These are phyloP conservation scores for Oryza punctata DNA, from an alignment of 176 grass and related monocot genomes.

Conservation along the genomic window DNA sequence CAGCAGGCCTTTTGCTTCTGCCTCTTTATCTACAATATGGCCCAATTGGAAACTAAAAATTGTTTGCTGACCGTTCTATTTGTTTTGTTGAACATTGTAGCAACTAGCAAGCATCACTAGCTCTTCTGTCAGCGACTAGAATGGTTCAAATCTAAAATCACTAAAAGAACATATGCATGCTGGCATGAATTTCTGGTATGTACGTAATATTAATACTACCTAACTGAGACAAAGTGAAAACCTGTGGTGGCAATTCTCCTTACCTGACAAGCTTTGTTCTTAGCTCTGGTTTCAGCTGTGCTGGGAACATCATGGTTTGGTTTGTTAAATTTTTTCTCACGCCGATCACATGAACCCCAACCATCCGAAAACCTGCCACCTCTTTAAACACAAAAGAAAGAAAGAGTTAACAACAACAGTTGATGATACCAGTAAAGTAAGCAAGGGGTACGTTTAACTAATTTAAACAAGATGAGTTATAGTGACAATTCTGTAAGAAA, in stretches of 20 bases:
- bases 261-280: conserved; percentile 96
- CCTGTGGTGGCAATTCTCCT: not conserved
- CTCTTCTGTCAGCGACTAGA: not conserved
- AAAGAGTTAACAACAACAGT: conserved; percentile 4
- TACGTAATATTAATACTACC: not conserved
- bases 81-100: too few species aligned
- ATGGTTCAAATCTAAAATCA: not conserved
- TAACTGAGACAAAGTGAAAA: not conserved
- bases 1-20: too few species aligned
- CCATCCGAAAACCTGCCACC: conserved; percentile 84
- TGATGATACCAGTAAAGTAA: not conserved
- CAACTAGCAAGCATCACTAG: too few species aligned
- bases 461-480: conserved; percentile 9
- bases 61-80: too few species aligned
- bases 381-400: conserved; percentile 45
- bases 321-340: conserved; percentile 79
- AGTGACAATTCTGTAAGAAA: conserved; percentile 15
- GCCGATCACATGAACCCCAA: conserved; percentile 82
- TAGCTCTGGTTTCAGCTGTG: conserved; percentile 96
- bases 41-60: too few species aligned
- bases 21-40: too few species aligned
- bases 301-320: conserved; percentile 91
- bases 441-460: not conserved
- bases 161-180: not conserved
- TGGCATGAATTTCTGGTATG: not conserved